phyloP scores from a whole-genome alignment of 208 protist genomes.

The Trypanosoma congolense region DNA sequence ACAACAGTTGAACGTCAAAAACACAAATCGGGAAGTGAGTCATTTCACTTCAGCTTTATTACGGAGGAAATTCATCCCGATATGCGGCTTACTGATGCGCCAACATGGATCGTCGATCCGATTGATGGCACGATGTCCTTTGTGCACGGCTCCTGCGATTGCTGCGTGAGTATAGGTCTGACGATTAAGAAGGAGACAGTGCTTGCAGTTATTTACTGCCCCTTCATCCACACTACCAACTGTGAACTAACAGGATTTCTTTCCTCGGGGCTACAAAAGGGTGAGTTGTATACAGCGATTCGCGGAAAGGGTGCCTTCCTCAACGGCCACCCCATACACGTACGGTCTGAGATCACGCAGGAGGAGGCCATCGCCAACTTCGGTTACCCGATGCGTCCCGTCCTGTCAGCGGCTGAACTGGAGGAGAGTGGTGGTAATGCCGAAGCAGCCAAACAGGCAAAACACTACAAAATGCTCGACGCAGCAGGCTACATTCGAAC shows the following conservation, averaged over 20 bases:
- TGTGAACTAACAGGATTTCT: slow-evolving; percentile 8
- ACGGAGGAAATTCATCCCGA: slow-evolving; percentile 41
- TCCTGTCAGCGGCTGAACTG: slow-evolving; percentile 18
- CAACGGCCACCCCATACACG: slow-evolving; percentile 48
- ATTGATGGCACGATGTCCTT: slow-evolving; percentile 80
- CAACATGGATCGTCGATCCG: slow-evolving; percentile 77
- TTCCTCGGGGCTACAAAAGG: slow-evolving; percentile 27
- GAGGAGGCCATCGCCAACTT: slow-evolving; percentile 36
- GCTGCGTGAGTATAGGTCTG: slow-evolving; percentile 73
- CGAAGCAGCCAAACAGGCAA: slow-evolving; percentile 10
- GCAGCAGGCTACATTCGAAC: slow-evolving; percentile 25
- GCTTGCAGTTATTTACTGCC: slow-evolving; percentile 66
- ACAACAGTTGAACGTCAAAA: slow-evolving; percentile 28
- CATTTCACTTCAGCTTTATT: slow-evolving; percentile 34
- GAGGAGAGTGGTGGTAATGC: slow-evolving; percentile 7
- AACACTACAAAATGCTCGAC: slow-evolving; percentile 33
- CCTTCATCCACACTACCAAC: slow-evolving; percentile 29
- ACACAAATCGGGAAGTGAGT: slow-evolving; percentile 14
- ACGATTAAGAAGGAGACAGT: slow-evolving; percentile 39
- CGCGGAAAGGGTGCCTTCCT: slow-evolving; percentile 49
- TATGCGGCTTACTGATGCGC: slow-evolving; percentile 33
- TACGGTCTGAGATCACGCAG: slow-evolving; percentile 17
- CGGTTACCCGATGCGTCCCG: slow-evolving; percentile 33
- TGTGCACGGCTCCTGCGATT: slow-evolving; percentile 64
- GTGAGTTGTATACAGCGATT: slow-evolving; percentile 72